These are phyloP conservation scores for Endoconidiophora polonica DNA, from an alignment of 2,329 filamentous ascomycete genomes.

Conservation along the genomic window DNA sequence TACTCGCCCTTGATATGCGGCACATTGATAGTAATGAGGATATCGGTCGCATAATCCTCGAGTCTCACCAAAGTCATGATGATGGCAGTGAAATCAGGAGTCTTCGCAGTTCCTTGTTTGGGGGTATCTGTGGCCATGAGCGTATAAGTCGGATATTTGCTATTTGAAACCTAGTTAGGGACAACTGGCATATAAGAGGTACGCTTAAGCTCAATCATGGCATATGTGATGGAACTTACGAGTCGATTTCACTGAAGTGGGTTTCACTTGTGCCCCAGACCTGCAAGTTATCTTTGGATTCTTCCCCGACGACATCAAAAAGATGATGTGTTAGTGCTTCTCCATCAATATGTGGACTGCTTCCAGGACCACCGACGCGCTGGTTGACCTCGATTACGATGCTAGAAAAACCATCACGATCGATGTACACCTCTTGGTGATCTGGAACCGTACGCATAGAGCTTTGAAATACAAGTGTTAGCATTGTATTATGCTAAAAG, in stretches of 20 bases:
- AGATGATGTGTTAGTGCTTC: conserved; percentile 53
- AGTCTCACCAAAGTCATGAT: conserved; percentile 64
- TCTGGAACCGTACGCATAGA: conserved; percentile 61
- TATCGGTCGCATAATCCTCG: conserved; percentile 57
- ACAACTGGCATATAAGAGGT: too few species aligned
- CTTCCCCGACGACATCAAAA: conserved; percentile 46
- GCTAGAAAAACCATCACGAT: conserved; percentile 65
- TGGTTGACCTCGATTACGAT: conserved; percentile 86
- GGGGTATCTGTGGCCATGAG: conserved; percentile 49
- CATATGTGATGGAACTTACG: conserved; percentile 16
- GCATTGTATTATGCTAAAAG: background rate
- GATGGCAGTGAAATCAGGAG: conserved; percentile 53
- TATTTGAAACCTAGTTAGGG: conserved; percentile 15
- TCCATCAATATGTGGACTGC: conserved; percentile 45
- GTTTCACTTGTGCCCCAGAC: conserved; percentile 50
- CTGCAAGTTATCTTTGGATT: conserved; percentile 44
- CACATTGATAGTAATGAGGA: conserved; percentile 76
- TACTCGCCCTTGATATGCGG: conserved; percentile 66
- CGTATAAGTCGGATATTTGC: conserved; percentile 41
- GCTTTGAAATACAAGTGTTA: conserved; percentile 24
- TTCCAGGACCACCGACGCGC: conserved; percentile 44
- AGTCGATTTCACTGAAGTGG: conserved; percentile 38
- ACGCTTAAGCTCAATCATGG: conserved; percentile 12
- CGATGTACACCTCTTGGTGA: conserved; percentile 86
- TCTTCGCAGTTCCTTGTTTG: conserved; percentile 19